These are phyloP conservation scores for Apiotrichum gamsii DNA, from an alignment of 1,284 basidiomycete species.

Conservation along the genomic window DNA sequence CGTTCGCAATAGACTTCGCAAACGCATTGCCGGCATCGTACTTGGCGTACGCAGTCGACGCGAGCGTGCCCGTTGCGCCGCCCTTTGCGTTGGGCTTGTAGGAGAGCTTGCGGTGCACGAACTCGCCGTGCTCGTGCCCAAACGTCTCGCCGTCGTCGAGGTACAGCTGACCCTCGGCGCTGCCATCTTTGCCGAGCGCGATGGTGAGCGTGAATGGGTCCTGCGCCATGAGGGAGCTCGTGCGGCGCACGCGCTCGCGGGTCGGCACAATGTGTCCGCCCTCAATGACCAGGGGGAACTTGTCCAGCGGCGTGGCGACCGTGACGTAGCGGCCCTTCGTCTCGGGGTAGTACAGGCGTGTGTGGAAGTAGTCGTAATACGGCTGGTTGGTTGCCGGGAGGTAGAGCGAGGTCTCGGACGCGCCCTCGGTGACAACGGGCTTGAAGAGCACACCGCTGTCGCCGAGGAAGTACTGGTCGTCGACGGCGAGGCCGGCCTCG, in stretches of 20 bases:
- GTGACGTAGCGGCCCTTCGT: constrained; percentile 61
- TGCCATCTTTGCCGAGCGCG: constrained; percentile 62
- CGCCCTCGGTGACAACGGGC: constrained; percentile 74
- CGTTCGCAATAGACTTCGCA: constrained; percentile 58
- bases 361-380: constrained; percentile 90
- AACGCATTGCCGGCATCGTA: constrained; percentile 63
- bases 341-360: constrained; percentile 60
- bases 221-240: constrained; percentile 77
- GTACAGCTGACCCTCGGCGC: constrained; percentile 79
- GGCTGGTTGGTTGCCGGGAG: constrained; percentile 82
- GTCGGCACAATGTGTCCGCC: constrained; percentile 88
- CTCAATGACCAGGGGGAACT: constrained; percentile 78
- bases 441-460: constrained; percentile 84
- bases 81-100: constrained; percentile 47
- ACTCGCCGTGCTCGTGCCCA: constrained; percentile 67
- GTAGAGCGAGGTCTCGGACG: constrained; percentile 68
- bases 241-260: constrained; percentile 76
- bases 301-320: constrained; percentile 68
- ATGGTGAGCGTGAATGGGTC: constrained; percentile 92
- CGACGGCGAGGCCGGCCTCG: constrained; percentile 72
- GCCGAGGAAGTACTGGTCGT: constrained; percentile 93
- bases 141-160: constrained; percentile 91
- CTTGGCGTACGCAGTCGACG: constrained; percentile 1
- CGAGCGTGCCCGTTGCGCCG: constrained; percentile 51
- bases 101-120: constrained; percentile 72